These are phyloP conservation scores for Juglanconis oblonga DNA, from an alignment of 2,329 filamentous ascomycete species.

Conservation along the genomic window DNA sequence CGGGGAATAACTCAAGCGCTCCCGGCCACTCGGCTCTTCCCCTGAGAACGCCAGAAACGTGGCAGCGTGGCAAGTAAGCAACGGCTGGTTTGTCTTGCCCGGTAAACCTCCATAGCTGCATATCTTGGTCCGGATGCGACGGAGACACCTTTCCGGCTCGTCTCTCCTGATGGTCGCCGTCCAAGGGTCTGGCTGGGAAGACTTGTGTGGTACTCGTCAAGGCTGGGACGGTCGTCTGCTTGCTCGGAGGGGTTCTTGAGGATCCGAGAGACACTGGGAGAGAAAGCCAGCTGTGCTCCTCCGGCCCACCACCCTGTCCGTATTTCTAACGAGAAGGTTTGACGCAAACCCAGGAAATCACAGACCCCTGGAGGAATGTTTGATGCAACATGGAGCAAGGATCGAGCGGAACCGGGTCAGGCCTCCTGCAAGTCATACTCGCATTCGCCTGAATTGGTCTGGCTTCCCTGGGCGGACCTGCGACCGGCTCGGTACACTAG, in stretches of 20 bases:
- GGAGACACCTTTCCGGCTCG: neutral
- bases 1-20: conserved; percentile 15
- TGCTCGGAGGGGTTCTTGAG: neutral
- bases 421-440: conserved; percentile 11
- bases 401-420: neutral
- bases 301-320: neutral
- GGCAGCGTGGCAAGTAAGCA: conserved; percentile 7
- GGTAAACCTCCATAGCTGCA: neutral
- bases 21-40: conserved; percentile 19
- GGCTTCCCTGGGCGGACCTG: neutral
- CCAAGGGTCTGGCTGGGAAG: too few relatives aligned
- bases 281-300: neutral
- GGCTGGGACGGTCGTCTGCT: too few relatives aligned
- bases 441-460: conserved; percentile 4
- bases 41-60: conserved; percentile 13
- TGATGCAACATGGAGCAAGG: neutral
- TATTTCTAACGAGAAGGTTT: neutral
- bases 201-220: too few relatives aligned
- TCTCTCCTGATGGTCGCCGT: neutral
- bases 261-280: neutral
- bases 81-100: neutral
- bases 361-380: neutral
- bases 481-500: too few relatives aligned
- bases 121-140: neutral
- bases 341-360: neutral